These are phyloP conservation scores for Hysterangium stoloniferum DNA, from an alignment of 768 basidiomycete species.

Conservation along the genomic window DNA sequence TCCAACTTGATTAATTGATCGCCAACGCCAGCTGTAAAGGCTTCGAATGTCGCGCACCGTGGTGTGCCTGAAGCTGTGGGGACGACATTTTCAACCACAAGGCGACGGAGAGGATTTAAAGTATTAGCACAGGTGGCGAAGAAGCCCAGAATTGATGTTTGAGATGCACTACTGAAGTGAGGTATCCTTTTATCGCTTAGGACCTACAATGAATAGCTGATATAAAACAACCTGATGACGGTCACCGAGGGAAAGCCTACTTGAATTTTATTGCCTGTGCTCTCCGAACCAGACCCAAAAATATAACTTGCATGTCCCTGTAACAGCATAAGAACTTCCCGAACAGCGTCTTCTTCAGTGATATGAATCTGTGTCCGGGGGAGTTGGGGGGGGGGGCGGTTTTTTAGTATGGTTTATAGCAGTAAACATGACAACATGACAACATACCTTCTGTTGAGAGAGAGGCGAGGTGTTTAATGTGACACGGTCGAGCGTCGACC, in stretches of 20 bases:
- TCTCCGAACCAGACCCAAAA: not conserved
- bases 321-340: slow-evolving; percentile 67
- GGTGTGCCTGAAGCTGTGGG: slow-evolving; percentile 29
- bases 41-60: slow-evolving; percentile 49
- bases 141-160: slow-evolving; percentile 53
- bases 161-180: slow-evolving; percentile 61
- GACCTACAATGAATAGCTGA: not conserved
- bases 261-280: not conserved
- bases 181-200: slow-evolving; percentile 39
- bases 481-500: not conserved
- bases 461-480: not conserved
- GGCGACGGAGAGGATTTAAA: slow-evolving; percentile 54
- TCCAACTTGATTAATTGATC: slow-evolving; percentile 51
- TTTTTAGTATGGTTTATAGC: too few species aligned
- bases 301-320: slow-evolving; percentile 44
- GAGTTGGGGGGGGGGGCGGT: too few species aligned
- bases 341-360: slow-evolving; percentile 65
- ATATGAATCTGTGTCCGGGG: slow-evolving; percentile 69
- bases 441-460: not conserved
- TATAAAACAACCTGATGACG: not conserved
- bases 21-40: slow-evolving; percentile 71
- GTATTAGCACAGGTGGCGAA: slow-evolving; percentile 55
- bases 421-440: too few species aligned
- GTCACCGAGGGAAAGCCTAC: too few species aligned
- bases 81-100: slow-evolving; percentile 26